A percentile compares a stretch with the other conserved stretches of the same genome.
phyloP scores from a whole-genome alignment of 306 rosid species.

The Dicorynia guianensis region DNA sequence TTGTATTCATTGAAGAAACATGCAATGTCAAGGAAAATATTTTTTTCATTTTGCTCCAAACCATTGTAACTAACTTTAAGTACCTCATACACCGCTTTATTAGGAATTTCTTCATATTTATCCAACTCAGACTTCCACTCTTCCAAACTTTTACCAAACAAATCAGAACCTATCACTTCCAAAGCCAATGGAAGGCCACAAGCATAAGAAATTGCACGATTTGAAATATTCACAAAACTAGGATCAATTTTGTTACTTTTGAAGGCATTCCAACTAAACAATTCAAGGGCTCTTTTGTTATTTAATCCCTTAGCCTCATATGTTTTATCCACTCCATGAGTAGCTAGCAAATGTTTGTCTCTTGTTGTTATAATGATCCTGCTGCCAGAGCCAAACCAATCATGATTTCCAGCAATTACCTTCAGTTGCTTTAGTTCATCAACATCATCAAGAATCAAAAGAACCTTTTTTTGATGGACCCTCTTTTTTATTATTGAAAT shows the following conservation, averaged over 20 bases:
- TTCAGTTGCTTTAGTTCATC: conserved; percentile 19
- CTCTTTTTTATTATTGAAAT: conserved; percentile 26
- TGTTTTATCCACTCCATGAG: background rate
- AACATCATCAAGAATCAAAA: conserved; percentile 42
- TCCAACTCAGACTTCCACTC: conserved; percentile 26
- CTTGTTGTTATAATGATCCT: conserved; percentile 43
- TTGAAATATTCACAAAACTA: background rate
- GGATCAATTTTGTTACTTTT: background rate
- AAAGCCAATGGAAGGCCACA: conserved; percentile 39
- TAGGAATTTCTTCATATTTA: background rate
- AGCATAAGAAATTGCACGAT: background rate
- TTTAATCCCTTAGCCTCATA: conserved; percentile 5
- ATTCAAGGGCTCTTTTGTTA: conserved; percentile 13
- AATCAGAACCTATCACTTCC: conserved; percentile 36
- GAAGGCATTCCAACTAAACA: conserved; percentile 38
- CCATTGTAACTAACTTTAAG: conserved; percentile 30
- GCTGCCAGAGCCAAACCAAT: conserved; percentile 44
- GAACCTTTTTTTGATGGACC: conserved; percentile 15
- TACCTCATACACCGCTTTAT: background rate
- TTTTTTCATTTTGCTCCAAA: conserved; percentile 18
- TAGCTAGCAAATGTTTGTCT: conserved; percentile 16
- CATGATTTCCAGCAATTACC: background rate
- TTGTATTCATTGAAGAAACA: conserved; percentile 27
- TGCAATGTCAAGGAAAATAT: conserved; percentile 32
- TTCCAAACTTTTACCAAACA: background rate